These are phyloP conservation scores for Ilex aquifolium DNA, from an alignment of 257 asterid genomes.

Conservation along the genomic window DNA sequence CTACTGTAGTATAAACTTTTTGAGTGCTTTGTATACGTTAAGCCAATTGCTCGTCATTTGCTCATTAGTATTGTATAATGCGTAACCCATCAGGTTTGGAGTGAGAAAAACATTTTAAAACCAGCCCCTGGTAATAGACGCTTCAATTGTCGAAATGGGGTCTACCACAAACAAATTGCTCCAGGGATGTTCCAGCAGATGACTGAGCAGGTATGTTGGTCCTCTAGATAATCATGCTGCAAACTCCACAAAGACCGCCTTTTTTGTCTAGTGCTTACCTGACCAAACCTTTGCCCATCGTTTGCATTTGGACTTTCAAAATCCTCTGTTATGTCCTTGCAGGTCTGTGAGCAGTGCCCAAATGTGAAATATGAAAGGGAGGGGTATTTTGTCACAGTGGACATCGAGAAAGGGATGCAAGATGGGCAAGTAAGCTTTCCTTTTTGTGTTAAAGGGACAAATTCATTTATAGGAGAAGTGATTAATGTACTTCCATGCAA, in stretches of 20 bases:
- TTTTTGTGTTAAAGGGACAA: neutral
- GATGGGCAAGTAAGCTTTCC: constrained; percentile 78
- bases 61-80: constrained; percentile 4
- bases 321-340: constrained; percentile 13
- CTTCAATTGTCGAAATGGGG: constrained; percentile 96
- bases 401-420: constrained; percentile 97
- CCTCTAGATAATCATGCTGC: neutral
- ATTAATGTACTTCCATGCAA: neutral
- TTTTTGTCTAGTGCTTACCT: too few species aligned
- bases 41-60: too few species aligned
- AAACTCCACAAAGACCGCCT: too few species aligned
- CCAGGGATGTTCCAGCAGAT: constrained; percentile 99
- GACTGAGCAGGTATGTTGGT: constrained; percentile 82
- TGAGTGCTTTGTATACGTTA: too few species aligned
- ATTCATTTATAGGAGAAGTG: neutral
- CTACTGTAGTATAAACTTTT: too few species aligned
- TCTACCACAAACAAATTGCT: constrained; percentile 96
- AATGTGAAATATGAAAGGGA: constrained; percentile 93
- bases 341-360: constrained; percentile 97
- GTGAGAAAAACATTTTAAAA: constrained; percentile 82
- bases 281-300: neutral
- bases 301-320: neutral
- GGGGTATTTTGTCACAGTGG: constrained; percentile 88
- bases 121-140: constrained; percentile 97
- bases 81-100: constrained; percentile 69